phyloP scores from a whole-genome alignment of 148 eudicot species.

The Cornus kousa region DNA sequence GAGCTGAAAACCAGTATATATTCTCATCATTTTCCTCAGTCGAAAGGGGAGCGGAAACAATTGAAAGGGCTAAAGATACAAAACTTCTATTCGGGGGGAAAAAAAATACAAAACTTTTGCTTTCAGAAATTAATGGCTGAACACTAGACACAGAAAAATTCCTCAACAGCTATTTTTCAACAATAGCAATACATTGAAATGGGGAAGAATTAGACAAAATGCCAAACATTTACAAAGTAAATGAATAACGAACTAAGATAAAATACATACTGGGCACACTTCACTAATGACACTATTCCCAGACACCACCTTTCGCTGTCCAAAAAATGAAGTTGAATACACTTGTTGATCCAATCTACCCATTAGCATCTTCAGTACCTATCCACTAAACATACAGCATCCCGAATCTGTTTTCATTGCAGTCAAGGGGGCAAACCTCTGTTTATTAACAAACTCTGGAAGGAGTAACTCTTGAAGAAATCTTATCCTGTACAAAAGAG shows the following conservation, averaged over 20 bases:
- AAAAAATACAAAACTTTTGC: slow-evolving; percentile 4
- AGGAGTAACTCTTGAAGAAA: not conserved
- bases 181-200: not conserved
- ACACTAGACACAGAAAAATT: not conserved
- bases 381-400: not conserved
- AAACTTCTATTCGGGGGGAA: not conserved
- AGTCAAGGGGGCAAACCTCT: not conserved
- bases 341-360: slow-evolving; percentile 3
- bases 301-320: not conserved
- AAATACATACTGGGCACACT: slow-evolving; percentile 6
- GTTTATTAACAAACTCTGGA: not conserved
- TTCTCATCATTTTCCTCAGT: not conserved
- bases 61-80: not conserved
- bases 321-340: not conserved
- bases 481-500: slow-evolving; percentile 13
- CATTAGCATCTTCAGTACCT: not conserved
- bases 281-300: not conserved
- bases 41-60: not conserved
- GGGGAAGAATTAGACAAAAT: not conserved
- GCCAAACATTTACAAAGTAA: slow-evolving; percentile 18
- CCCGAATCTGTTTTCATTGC: not conserved
- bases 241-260: not conserved
- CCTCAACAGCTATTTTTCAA: slow-evolving; percentile 17
- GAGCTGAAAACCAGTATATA: not conserved
- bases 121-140: not conserved